Percentiles rank a stretch among this genome's conserved stretches.
These are phyloP conservation scores for Phytophthora tentaculata DNA, from an alignment of 352 stramenopile genomes.

Conservation along the genomic window DNA sequence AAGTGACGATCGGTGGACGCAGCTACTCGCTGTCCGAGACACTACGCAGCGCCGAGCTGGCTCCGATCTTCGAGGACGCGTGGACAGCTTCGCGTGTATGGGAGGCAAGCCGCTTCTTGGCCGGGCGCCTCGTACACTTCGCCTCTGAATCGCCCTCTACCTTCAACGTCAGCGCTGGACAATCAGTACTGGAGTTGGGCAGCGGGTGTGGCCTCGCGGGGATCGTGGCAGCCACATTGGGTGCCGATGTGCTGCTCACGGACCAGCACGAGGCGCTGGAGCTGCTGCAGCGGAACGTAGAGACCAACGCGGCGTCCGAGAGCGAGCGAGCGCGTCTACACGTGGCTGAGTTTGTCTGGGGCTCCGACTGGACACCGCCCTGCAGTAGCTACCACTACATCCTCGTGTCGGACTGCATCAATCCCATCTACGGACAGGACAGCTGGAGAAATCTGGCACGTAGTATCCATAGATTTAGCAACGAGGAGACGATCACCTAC, in stretches of 20 bases:
- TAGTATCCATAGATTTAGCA: constrained; percentile 70
- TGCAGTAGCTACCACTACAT: constrained; percentile 62
- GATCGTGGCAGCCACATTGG: constrained; percentile 66
- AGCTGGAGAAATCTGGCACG: constrained; percentile 79
- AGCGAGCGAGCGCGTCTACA: constrained; percentile 46
- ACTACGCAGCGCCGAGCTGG: constrained; percentile 68
- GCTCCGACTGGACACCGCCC: constrained; percentile 36
- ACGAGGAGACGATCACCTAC: constrained; percentile 62
- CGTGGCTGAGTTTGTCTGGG: constrained; percentile 73
- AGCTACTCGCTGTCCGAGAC: constrained; percentile 80
- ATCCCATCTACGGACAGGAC: constrained; percentile 83
- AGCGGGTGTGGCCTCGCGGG: constrained; percentile 81
- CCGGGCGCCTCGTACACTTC: constrained; percentile 60
- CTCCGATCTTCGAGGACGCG: constrained; percentile 82
- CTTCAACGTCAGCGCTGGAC: constrained; percentile 30
- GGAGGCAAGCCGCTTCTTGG: constrained; percentile 73
- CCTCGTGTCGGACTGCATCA: constrained; percentile 87
- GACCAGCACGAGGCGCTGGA: constrained; percentile 76
- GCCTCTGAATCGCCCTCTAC: constrained; percentile 14
- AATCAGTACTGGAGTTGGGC: constrained; percentile 75
- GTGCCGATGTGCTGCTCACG: constrained; percentile 73
- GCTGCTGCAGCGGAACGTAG: constrained; percentile 66
- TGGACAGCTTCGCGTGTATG: constrained; percentile 85
- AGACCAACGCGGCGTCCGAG: constrained; percentile 49
- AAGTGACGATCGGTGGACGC: constrained; percentile 54